These are phyloP conservation scores for Barnettozyma wickerhamii DNA, from an alignment of 805 yeast species.

Conservation along the genomic window DNA sequence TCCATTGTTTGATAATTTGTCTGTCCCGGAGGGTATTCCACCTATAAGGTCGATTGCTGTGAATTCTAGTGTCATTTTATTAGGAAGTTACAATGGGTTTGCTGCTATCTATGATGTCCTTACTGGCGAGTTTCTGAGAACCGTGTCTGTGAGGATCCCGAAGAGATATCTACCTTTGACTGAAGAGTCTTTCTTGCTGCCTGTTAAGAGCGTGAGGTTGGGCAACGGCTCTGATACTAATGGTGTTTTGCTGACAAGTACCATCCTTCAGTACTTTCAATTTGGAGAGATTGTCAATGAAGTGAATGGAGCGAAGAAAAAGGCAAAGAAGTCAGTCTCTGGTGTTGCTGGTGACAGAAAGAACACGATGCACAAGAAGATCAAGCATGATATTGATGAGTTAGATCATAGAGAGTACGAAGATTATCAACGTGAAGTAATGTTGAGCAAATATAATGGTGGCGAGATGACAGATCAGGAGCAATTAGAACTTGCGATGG, in stretches of 20 bases:
- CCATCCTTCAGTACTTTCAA: conserved; percentile 22
- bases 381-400: conserved; percentile 21
- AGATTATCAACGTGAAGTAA: conserved; percentile 8
- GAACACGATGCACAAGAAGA: conserved; percentile 15
- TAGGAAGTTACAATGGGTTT: conserved; percentile 23
- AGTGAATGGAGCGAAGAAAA: neutral
- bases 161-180: conserved; percentile 12
- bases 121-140: conserved; percentile 17
- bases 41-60: conserved; percentile 18
- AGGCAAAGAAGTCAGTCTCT: conserved; percentile 13
- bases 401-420: conserved; percentile 17
- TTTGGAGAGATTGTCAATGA: conserved; percentile 15
- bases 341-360: conserved; percentile 19
- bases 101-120: conserved; percentile 22
- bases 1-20: conserved; percentile 17
- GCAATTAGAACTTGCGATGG: conserved; percentile 25
- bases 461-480: conserved; percentile 17
- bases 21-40: conserved; percentile 14
- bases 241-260: conserved; percentile 18
- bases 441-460: conserved; percentile 23
- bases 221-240: conserved; percentile 10
- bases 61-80: conserved; percentile 19
- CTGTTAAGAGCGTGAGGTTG: conserved; percentile 14
- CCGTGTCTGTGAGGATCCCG: conserved; percentile 18
- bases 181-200: conserved; percentile 12